These are phyloP conservation scores for Dianthus caryophyllus DNA, from an alignment of 148 eudicot species.

Conservation along the genomic window DNA sequence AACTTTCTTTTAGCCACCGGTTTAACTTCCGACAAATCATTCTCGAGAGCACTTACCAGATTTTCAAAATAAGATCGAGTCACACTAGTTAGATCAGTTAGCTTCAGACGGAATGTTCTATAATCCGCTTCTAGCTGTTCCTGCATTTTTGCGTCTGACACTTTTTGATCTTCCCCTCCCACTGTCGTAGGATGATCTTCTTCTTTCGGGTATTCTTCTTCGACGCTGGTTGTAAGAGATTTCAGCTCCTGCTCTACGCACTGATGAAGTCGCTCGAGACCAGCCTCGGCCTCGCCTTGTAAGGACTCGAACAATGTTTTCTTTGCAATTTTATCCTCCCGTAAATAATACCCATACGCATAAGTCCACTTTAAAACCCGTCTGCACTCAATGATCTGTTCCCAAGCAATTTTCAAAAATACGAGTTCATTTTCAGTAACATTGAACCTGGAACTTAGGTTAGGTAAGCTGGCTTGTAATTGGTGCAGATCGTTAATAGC, in stretches of 20 bases:
- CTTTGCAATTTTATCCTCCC: conserved; percentile 40
- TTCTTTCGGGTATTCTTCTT: not conserved
- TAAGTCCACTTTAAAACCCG: conserved; percentile 72
- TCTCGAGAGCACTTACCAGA: conserved; percentile 57
- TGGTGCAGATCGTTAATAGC: conserved; percentile 47
- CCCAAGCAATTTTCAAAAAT: conserved; percentile 64
- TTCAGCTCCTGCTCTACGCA: conserved; percentile 60
- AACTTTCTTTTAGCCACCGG: conserved; percentile 17
- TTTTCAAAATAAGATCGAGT: conserved; percentile 61
- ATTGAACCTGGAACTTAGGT: conserved; percentile 49
- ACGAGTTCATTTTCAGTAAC: conserved; percentile 55
- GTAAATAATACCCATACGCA: conserved; percentile 56
- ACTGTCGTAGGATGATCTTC: not conserved
- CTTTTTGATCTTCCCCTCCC: not conserved
- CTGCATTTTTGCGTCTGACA: not conserved
- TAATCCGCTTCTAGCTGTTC: conserved; percentile 26
- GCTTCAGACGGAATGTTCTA: conserved; percentile 32
- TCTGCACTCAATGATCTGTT: conserved; percentile 68
- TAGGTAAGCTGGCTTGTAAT: conserved; percentile 42
- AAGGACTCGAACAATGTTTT: conserved; percentile 50
- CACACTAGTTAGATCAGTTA: conserved; percentile 44
- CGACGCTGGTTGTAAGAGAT: conserved; percentile 24
- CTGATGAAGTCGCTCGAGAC: conserved; percentile 63
- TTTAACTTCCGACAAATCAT: conserved; percentile 49
- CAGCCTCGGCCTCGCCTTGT: conserved; percentile 65